phyloP scores from a whole-genome alignment of 495 filamentous ascomycete genomes.

The Aspergillus olivimuriae region DNA sequence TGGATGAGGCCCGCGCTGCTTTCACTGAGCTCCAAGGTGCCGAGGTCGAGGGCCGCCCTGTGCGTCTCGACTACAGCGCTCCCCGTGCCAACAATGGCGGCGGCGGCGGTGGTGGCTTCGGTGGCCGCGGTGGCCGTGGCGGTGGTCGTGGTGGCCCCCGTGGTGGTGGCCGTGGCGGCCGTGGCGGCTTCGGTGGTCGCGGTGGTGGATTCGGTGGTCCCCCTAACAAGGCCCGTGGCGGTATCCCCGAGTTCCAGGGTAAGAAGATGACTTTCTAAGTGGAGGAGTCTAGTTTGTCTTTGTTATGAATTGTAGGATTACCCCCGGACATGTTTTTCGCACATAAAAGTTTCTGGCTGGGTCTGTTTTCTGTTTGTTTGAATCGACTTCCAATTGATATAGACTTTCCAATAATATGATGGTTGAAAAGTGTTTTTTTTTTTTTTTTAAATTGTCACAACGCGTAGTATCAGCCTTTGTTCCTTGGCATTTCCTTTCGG shows the following conservation, averaged over 20 bases:
- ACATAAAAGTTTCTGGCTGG: too few species aligned
- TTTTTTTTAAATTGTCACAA: too few species aligned
- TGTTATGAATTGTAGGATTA: conserved; percentile 3
- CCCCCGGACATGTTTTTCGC: background rate
- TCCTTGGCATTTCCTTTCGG: too few species aligned
- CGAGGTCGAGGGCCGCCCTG: conserved; percentile 68
- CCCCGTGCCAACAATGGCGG: conserved; percentile 61
- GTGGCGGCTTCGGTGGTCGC: conserved; percentile 47
- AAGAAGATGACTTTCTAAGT: conserved; percentile 85
- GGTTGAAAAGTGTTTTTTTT: too few species aligned
- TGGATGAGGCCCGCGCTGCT: conserved; percentile 80
- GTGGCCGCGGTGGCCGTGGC: conserved; percentile 48
- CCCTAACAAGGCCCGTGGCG: conserved; percentile 59
- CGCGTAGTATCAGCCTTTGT: too few species aligned
- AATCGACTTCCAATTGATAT: conserved; percentile 1
- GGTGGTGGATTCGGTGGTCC: conserved; percentile 48
- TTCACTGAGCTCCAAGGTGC: conserved; percentile 69
- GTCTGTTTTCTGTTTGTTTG: conserved; percentile 1
- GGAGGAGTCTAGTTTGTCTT: conserved; percentile 6
- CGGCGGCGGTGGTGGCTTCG: conserved; percentile 44
- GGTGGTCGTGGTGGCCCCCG: conserved; percentile 48
- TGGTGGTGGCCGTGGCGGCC: conserved; percentile 41
- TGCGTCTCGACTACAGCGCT: conserved; percentile 86
- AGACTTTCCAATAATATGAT: too few species aligned
- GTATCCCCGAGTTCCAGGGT: conserved; percentile 82